phyloP scores from a whole-genome alignment of 305 asterid genomes.

The Rubia peregrina region DNA sequence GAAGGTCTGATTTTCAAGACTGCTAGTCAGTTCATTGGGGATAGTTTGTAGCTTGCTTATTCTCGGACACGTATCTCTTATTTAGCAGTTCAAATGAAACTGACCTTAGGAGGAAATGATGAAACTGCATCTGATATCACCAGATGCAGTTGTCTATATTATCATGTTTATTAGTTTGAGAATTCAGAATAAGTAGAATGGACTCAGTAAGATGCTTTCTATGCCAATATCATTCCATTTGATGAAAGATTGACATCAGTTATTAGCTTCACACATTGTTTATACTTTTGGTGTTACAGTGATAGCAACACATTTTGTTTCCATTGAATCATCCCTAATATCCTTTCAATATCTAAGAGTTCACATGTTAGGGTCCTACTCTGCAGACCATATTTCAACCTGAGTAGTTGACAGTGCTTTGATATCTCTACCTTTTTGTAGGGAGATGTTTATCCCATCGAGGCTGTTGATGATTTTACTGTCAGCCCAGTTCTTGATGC shows the following conservation, averaged over 20 bases:
- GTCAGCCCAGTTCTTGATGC: slow-evolving; percentile 91
- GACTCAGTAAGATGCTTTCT: not conserved
- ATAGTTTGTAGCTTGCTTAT: not conserved
- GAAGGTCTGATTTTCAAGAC: not conserved
- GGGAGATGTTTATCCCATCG: slow-evolving; percentile 99
- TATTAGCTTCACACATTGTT: not conserved
- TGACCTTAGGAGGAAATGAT: not conserved
- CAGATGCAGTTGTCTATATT: not conserved
- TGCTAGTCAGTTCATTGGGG: not conserved
- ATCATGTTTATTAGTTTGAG: not conserved
- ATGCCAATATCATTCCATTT: not conserved
- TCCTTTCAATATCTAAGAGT: not conserved
- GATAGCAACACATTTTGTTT: not conserved
- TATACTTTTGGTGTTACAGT: not conserved
- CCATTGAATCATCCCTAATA: not conserved
- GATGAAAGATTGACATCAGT: not conserved
- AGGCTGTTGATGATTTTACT: slow-evolving; percentile 42
- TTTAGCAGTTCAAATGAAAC: not conserved
- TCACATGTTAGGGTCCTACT: not conserved
- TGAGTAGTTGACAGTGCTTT: not conserved
- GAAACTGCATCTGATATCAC: not conserved
- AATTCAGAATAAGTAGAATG: not conserved
- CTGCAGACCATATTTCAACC: not conserved
- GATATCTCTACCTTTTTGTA: slow-evolving; percentile 23
- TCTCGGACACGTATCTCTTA: not conserved